phyloP scores from a whole-genome alignment of 1,284 basidiomycete genomes.

The Ustilago lituana region DNA sequence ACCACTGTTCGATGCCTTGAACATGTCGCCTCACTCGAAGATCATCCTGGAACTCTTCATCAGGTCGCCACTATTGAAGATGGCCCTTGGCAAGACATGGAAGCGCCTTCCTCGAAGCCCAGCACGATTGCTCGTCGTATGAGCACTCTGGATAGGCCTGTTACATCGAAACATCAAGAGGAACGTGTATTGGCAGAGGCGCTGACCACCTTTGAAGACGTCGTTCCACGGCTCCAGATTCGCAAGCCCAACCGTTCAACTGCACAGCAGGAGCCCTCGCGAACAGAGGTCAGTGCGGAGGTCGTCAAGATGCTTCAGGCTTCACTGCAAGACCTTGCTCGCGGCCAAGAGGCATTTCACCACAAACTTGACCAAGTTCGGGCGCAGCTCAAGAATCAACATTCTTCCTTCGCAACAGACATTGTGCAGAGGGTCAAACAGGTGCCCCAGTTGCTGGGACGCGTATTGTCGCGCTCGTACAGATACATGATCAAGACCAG shows the following conservation, averaged over 20 bases:
- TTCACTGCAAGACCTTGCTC: not conserved
- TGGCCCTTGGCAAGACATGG: not conserved
- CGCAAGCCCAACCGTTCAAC: no score
- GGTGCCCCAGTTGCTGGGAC: not conserved
- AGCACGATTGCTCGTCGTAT: no score
- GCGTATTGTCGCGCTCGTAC: not conserved
- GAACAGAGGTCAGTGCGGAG: not conserved
- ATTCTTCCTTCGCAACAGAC: not conserved
- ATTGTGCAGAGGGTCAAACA: not conserved
- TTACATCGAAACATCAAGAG: no score
- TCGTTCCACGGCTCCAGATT: no score
- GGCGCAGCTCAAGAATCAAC: not conserved
- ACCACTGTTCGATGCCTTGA: not conserved
- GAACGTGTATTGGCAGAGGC: no score
- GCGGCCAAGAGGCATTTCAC: constrained; percentile 1
- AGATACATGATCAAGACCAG: not conserved
- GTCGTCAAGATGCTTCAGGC: not conserved
- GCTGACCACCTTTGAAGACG: not conserved
- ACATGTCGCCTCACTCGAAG: not conserved
- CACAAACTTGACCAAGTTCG: not conserved
- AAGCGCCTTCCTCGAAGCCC: no score
- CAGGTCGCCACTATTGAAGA: no score
- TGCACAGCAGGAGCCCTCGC: no score
- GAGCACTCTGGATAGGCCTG: no score
- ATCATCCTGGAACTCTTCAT: no score